A percentile compares a stretch with the other conserved stretches of the same genome.
Evolutionary conservation across 257 asterid genomes (phyloP).

Genomic region (Misopates orontium): DNA sequence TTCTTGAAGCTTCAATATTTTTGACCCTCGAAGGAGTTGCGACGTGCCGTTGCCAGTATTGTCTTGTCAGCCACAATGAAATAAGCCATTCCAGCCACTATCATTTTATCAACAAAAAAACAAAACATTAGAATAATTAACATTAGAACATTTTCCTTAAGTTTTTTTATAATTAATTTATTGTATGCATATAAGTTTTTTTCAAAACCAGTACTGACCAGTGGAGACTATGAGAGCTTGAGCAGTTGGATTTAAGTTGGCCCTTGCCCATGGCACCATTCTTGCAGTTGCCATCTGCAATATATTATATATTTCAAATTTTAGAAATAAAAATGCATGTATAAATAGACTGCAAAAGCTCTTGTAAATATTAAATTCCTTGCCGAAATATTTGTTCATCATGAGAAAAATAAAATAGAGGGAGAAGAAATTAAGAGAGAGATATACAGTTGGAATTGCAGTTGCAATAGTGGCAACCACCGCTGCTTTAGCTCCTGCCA

Average conservation of each 20-base stretch:
- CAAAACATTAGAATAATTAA: too few species aligned
- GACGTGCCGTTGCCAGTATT: constrained; percentile 66
- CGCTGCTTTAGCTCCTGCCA: constrained; percentile 90
- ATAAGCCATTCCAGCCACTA: constrained; percentile 84
- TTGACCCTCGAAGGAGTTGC: constrained; percentile 54
- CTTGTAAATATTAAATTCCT: too few species aligned
- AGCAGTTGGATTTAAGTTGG: constrained; percentile 81
- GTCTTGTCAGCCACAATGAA: constrained; percentile 95
- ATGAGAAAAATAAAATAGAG: not conserved
- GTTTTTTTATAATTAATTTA: too few species aligned
- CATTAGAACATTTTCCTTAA: too few species aligned
- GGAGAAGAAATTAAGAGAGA: not conserved
- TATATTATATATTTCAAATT: not conserved
- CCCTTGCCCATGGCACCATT: constrained; percentile 83
- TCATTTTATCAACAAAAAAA: not conserved
- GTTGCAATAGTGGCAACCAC: constrained; percentile 71
- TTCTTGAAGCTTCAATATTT: not conserved
- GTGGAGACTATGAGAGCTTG: constrained; percentile 88
- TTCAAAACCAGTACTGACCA: constrained; percentile 30
- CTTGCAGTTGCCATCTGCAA: constrained; percentile 73
- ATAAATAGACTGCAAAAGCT: too few species aligned
- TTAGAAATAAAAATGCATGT: not conserved
- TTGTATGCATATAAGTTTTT: too few species aligned
- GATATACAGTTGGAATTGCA: constrained; percentile 81
- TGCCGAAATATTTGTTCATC: not conserved